Base-by-base conservation (phyloP, 129 eudicot species). In the Artemisia annua region DNA sequence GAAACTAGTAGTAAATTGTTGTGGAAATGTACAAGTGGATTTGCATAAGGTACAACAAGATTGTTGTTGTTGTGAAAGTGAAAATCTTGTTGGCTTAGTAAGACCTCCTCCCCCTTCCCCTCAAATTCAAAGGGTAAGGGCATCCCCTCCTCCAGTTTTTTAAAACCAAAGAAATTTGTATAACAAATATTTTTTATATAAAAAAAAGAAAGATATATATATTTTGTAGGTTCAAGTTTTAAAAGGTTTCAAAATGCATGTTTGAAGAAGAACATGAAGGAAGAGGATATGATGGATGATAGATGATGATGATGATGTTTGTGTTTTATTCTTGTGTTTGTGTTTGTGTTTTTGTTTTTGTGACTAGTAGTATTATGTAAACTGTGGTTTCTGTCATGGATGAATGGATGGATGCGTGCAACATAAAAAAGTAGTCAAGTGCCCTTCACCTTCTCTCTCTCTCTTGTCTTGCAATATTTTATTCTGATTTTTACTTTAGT, bases 81-180 rank as follows among this genome's bases (percentile, higher is more conserved):
- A 26, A 26, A 26, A 26, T 75, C 72, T 65, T 64, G 65, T 44
- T 64, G 72, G 55, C 59, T 60, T 4, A 82, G 80, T 72, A 83
- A 83, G 48, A 79, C 39, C 49, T 68, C 88, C 69, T 69, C 89
- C 91, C 93, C 91, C 85, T 92, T 89, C 96, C 89, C 96, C 84
- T 86, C 86, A 52, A 86, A 81, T 64, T 88, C 93, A 81, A 88
- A 89, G 94, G 91, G 85, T 78, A 92, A 86, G 96, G 93, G 96
- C 87, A 86, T 92, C 80, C 91, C 91, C 91, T 82, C 55, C 84
- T 83, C 82, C 76, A 75, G 70, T 26, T 51, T 72, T 54, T 61
- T 6, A 69, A 39, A 57, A 63, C 6, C 11, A 16, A 10, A 43
- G 14, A 51, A 64, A 50, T 11, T 48, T 49, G n/a, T 6, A 1